Evolutionary conservation across 306 rosid species (phyloP).

Genomic region (Cucurbita moschata): DNA sequence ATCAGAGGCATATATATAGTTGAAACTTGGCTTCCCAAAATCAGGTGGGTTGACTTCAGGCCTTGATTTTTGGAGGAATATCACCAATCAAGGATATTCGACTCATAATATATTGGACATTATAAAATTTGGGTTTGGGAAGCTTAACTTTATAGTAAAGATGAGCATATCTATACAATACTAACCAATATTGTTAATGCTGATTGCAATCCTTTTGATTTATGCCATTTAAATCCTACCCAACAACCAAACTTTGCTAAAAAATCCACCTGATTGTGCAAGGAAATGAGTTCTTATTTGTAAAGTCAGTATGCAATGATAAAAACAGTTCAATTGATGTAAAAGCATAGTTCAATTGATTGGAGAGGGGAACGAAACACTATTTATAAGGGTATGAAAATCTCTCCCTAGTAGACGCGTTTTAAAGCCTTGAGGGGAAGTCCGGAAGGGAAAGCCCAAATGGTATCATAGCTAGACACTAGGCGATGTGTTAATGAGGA

Average conservation of each 20-base stretch:
- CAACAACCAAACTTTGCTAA: neutral
- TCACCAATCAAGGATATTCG: neutral
- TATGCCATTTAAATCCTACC: neutral
- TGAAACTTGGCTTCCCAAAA: neutral
- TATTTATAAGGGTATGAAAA: too few relatives aligned
- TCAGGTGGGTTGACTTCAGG: slow-evolving; percentile 8
- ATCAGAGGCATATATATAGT: neutral
- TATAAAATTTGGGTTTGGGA: neutral
- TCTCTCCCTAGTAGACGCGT: too few relatives aligned
- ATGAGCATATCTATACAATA: neutral
- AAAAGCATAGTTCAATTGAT: too few relatives aligned
- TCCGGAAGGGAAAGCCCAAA: too few relatives aligned
- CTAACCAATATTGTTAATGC: neutral
- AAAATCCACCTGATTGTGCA: neutral
- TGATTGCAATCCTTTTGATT: neutral
- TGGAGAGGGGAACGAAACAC: too few relatives aligned
- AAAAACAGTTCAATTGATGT: neutral
- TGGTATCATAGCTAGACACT: too few relatives aligned
- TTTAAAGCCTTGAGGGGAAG: too few relatives aligned
- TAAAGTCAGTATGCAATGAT: neutral
- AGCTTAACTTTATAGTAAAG: neutral
- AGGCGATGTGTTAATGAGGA: too few relatives aligned
- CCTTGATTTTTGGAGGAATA: slow-evolving; percentile 6
- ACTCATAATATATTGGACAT: neutral
- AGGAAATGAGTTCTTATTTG: neutral